A percentile compares a stretch with the other conserved stretches of the same genome.
These are phyloP conservation scores for Puccinia coronata DNA, from an alignment of 1,284 basidiomycete species.

Conservation along the genomic window DNA sequence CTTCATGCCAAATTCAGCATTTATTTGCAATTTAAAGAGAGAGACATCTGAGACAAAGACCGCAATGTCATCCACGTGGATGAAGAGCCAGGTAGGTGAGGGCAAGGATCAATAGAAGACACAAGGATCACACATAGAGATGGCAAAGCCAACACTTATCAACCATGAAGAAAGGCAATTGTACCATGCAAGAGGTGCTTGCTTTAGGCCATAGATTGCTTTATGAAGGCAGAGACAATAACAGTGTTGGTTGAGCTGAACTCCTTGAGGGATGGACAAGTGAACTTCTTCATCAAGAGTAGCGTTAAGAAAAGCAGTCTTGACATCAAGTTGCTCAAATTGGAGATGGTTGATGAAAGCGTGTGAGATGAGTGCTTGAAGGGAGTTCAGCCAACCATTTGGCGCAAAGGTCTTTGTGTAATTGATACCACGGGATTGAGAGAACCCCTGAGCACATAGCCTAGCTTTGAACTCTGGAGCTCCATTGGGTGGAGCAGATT, in stretches of 20 bases:
- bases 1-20: not conserved
- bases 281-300: not conserved
- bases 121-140: not conserved
- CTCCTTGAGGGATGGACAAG: constrained; percentile 3
- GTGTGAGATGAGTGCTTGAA: not conserved
- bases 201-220: constrained; percentile 28
- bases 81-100: not conserved
- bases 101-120: not conserved
- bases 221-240: not conserved
- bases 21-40: not conserved
- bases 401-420: not conserved
- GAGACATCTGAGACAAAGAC: not conserved
- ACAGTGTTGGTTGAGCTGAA: not conserved
- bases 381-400: not conserved
- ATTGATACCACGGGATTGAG: not conserved
- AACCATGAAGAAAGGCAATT: not conserved
- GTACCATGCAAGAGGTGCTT: constrained; percentile 3
- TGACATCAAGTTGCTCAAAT: not conserved
- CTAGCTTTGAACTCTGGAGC: not conserved
- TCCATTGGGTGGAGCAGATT: not conserved
- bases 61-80: constrained; percentile 19
- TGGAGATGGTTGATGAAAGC: not conserved
- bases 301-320: not conserved
- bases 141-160: not conserved
- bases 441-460: not conserved